These are phyloP conservation scores for Hyphopichia burtonii DNA, from an alignment of 1,139 yeast genomes.

Conservation along the genomic window DNA sequence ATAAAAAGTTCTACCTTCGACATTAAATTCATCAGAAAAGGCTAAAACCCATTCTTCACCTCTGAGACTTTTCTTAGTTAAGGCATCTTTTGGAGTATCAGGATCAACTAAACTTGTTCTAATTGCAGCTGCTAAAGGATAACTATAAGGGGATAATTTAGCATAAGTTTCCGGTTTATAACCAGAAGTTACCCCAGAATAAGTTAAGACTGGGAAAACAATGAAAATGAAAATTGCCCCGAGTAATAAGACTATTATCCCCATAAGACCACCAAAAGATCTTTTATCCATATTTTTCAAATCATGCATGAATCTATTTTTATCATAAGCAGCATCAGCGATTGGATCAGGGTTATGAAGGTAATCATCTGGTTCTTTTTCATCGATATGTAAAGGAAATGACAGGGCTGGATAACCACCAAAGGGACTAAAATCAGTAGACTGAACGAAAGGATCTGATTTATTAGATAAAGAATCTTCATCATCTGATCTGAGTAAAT, in stretches of 20 bases:
- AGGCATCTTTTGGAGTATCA: slow-evolving; percentile 22
- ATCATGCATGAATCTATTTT: slow-evolving; percentile 23
- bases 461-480: slow-evolving; percentile 15
- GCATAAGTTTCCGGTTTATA: slow-evolving; percentile 17
- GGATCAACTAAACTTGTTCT: slow-evolving; percentile 24
- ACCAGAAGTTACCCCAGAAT: slow-evolving; percentile 16
- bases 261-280: slow-evolving; percentile 18
- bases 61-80: slow-evolving; percentile 8
- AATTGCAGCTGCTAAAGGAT: slow-evolving; percentile 24
- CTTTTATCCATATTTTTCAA: slow-evolving; percentile 21
- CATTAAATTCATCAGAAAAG: slow-evolving; percentile 29
- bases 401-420: slow-evolving; percentile 29
- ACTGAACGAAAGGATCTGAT: slow-evolving; percentile 16
- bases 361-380: slow-evolving; percentile 26
- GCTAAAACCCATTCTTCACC: slow-evolving; percentile 25
- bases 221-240: slow-evolving; percentile 19
- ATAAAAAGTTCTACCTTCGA: slow-evolving; percentile 28
- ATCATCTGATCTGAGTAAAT: slow-evolving; percentile 8
- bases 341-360: slow-evolving; percentile 29
- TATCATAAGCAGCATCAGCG: slow-evolving; percentile 26
- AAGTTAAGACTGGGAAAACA: slow-evolving; percentile 23
- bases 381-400: slow-evolving; percentile 26
- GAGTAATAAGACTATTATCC: slow-evolving; percentile 17
- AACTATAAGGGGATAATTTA: slow-evolving; percentile 18
- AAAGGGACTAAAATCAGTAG: slow-evolving; percentile 19